These are phyloP conservation scores for Xylaria sp. DNA, from an alignment of 2,329 filamentous ascomycete genomes.

Conservation along the genomic window DNA sequence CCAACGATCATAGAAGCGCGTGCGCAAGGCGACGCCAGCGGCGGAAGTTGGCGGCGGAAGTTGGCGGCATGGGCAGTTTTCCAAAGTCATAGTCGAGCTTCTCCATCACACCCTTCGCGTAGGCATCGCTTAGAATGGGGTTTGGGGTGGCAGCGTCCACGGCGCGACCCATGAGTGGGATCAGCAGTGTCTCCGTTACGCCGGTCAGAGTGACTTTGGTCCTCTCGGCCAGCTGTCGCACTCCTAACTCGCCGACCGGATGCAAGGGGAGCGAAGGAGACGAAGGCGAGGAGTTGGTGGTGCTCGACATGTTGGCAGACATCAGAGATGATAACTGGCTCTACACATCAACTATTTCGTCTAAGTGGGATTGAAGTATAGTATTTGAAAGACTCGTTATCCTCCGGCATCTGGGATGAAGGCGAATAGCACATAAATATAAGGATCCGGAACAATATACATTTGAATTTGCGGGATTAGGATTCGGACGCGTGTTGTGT, in stretches of 20 bases:
- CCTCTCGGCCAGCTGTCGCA: slow-evolving; percentile 5
- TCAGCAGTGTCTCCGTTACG: slow-evolving; percentile 44
- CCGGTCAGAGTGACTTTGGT: slow-evolving; percentile 32
- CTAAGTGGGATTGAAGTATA: background rate
- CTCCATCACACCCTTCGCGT: slow-evolving; percentile 37
- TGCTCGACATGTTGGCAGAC: slow-evolving; percentile 14
- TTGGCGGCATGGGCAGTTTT: slow-evolving; percentile 36
- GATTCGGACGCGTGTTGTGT: background rate
- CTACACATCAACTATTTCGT: too few relatives aligned
- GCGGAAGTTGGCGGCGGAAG: slow-evolving; percentile 31
- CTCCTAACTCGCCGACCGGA: background rate
- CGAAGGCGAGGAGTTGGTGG: background rate
- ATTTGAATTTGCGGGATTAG: too few relatives aligned
- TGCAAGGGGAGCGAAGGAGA: background rate
- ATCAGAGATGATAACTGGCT: too few relatives aligned
- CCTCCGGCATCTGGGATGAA: background rate
- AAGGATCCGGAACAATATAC: background rate
- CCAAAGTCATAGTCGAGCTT: slow-evolving; percentile 44
- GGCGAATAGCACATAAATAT: background rate
- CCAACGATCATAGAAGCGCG: slow-evolving; percentile 44
- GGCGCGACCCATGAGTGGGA: slow-evolving; percentile 42
- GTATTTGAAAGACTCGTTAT: slow-evolving; percentile 8
- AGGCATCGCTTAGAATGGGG: slow-evolving; percentile 42
- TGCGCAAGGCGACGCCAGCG: slow-evolving; percentile 34
- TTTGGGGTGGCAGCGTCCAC: slow-evolving; percentile 37